Conservation (phyloP, 805 yeast species). For the Monosporozyma aquatica region DNA sequence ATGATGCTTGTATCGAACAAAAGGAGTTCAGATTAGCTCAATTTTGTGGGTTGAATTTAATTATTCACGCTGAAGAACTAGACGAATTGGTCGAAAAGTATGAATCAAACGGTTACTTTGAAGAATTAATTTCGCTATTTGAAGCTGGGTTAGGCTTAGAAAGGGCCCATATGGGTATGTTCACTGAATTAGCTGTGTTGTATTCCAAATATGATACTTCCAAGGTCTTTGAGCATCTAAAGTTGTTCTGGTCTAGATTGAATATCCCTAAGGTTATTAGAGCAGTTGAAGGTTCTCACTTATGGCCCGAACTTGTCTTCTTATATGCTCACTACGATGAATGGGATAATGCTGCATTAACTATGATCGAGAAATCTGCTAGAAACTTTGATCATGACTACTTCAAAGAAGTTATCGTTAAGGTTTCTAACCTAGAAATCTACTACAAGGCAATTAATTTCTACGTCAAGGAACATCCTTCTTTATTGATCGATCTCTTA, state of each 20-base stretch:
- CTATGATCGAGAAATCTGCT: slow-evolving; percentile 92
- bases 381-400: slow-evolving; percentile 88
- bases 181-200: slow-evolving; percentile 86
- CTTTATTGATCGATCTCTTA: slow-evolving; percentile 77
- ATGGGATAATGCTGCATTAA: slow-evolving; percentile 96
- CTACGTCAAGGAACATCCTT: slow-evolving; percentile 86
- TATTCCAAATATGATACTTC: slow-evolving; percentile 87
- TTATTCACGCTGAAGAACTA: slow-evolving; percentile 95
- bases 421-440: slow-evolving; percentile 91
- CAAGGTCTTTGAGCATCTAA: slow-evolving; percentile 90
- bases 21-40: slow-evolving; percentile 95
- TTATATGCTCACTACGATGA: slow-evolving; percentile 97
- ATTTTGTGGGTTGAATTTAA: slow-evolving; percentile 94
- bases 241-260: slow-evolving; percentile 95
- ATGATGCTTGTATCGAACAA: slow-evolving; percentile 91
- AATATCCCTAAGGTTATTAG: slow-evolving; percentile 94
- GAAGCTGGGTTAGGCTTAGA: slow-evolving; percentile 94
- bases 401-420: slow-evolving; percentile 89
- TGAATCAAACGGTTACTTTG: slow-evolving; percentile 84
- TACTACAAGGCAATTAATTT: slow-evolving; percentile 96
- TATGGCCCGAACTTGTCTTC: slow-evolving; percentile 95
- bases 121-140: slow-evolving; percentile 81
- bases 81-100: slow-evolving; percentile 81
- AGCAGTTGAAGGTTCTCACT: slow-evolving; percentile 87
- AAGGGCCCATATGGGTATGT: slow-evolving; percentile 99